Base-by-base conservation (phyloP, 768 basidiomycete genomes). In the Xerocomellus intermedius region DNA sequence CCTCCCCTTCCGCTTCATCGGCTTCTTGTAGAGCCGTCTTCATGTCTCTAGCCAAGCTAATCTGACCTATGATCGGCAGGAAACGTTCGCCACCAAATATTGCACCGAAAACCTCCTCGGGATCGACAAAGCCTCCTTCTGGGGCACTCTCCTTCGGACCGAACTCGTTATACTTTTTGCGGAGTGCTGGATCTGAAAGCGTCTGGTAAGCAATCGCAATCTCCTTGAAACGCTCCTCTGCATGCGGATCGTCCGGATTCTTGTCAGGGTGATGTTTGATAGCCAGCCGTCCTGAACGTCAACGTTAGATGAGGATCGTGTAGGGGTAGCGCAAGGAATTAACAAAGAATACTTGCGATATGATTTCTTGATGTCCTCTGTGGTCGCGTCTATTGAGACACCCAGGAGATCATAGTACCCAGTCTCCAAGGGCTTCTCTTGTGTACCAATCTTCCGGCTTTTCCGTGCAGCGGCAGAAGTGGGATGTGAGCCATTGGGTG, bases 181-280 rank as follows among this genome's bases (percentile, higher is more conserved):
- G 83, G 9, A 93, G 79, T 1, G 61, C 73, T 4, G 85, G 82
- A 59, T 94, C 91, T 1, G 89, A 91, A 7, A 94, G 81, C 0
- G 89, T 91, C 66, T 92, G 89, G 66, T 89, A 92, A 3, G 93
- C 93, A 47, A 94, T 89, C 0, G 93, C 91, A 58, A 96, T 93
- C 59, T 88, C 81, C 66, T 93, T 93, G 78, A 94, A 94, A n/a
- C 84, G 81, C 56, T 91, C 91, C 64, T 90, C 91, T 0, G 94
- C 91, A 24, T 78, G 71, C 0, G 91, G 92, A 70, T 94, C 92
- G 64, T 89, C 84, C 1, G 84, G 91, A 67, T 95, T 94, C 78
- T 94, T 94, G 80, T 94, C 92, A 0, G 92, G 92, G 69, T 94
- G 92, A 64, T 87, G 85, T 70, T 93, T 93, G 73, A 96, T 94